Conservation (phyloP, 2,329 filamentous ascomycete genomes). For the Colletotrichum somersetense region DNA sequence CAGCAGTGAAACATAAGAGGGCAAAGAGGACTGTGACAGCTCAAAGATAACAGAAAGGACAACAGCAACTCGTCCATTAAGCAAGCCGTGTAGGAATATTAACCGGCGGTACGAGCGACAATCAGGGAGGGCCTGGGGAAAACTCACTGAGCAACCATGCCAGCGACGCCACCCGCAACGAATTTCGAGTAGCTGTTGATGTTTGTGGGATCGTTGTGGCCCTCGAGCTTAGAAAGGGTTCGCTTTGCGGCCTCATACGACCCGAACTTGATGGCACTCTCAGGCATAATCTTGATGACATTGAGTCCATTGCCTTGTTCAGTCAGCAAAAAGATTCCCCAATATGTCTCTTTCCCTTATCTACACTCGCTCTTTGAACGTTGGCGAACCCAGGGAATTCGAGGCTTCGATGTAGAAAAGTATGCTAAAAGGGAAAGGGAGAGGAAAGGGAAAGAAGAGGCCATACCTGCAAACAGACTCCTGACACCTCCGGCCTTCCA, state of each 20-base stretch:
- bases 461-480: conserved; percentile 91
- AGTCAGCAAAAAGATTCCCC: conserved; percentile 16
- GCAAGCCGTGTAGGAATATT: neutral
- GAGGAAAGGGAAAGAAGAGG: neutral
- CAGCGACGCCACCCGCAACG: conserved; percentile 88
- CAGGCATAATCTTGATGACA: conserved; percentile 97
- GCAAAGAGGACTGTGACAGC: neutral
- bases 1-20: conserved; percentile 37
- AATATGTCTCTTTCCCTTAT: neutral
- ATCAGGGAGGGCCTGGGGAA: neutral
- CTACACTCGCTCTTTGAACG: neutral
- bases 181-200: conserved; percentile 92
- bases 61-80: neutral
- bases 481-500: conserved; percentile 88
- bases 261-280: conserved; percentile 98
- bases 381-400: neutral
- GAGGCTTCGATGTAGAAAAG: neutral
- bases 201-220: conserved; percentile 82
- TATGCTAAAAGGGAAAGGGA: neutral
- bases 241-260: conserved; percentile 97
- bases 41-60: neutral
- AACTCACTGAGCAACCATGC: conserved; percentile 90
- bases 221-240: conserved; percentile 86
- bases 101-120: neutral
- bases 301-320: conserved; percentile 87